These are phyloP conservation scores for Epichloe typhina DNA, from an alignment of 2,329 filamentous ascomycete species.

Conservation along the genomic window DNA sequence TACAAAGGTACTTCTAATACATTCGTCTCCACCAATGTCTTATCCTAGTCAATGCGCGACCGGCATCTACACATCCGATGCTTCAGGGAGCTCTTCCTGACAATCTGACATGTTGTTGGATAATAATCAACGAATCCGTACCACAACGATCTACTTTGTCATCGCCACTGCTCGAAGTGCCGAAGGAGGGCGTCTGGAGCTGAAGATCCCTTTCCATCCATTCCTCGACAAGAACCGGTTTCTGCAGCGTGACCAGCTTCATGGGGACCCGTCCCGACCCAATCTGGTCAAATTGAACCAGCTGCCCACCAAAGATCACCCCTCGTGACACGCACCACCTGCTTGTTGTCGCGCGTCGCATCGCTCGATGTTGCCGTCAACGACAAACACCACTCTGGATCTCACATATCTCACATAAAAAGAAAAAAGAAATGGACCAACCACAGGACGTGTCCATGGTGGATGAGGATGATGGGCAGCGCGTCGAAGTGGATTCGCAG, in stretches of 20 bases:
- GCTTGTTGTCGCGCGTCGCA: not conserved
- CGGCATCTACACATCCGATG: too few relatives aligned
- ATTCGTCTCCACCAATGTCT: too few relatives aligned
- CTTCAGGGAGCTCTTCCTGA: too few relatives aligned
- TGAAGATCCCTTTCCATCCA: not conserved
- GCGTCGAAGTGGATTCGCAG: constrained; percentile 21
- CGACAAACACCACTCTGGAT: not conserved
- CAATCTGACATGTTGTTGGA: not conserved
- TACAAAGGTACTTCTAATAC: too few relatives aligned
- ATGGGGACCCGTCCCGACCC: not conserved
- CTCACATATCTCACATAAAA: not conserved
- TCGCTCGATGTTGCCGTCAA: not conserved
- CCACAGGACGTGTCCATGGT: constrained; percentile 15
- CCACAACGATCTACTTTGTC: too few relatives aligned
- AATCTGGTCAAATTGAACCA: not conserved
- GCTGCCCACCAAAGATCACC: not conserved
- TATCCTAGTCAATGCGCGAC: too few relatives aligned
- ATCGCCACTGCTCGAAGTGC: not conserved
- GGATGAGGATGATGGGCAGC: constrained; percentile 5
- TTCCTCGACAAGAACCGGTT: not conserved
- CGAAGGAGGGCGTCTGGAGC: not conserved
- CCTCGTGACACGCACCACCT: not conserved
- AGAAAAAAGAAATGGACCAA: not conserved
- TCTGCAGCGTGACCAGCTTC: constrained; percentile 2
- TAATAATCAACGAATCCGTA: too few relatives aligned